phyloP scores from a whole-genome alignment of 169 alveolate genomes.

The Blepharisma undulans region DNA sequence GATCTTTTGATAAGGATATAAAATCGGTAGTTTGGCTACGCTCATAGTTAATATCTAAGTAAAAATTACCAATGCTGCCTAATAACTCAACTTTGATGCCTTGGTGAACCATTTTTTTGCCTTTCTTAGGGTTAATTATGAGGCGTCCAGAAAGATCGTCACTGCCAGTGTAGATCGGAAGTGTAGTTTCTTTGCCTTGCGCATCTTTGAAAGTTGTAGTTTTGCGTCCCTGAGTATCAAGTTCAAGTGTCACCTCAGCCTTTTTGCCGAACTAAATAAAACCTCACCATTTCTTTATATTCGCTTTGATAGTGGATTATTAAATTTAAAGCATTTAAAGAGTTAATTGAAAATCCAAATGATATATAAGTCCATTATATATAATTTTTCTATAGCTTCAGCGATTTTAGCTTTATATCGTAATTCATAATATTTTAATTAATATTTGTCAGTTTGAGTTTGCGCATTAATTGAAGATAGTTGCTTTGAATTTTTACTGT shows the following conservation, averaged over 20 bases:
- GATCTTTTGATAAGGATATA: slow-evolving; percentile 93
- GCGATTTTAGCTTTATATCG: neutral
- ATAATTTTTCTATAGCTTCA: neutral
- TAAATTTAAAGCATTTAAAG: neutral
- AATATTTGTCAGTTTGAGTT: neutral
- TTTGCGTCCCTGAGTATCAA: neutral
- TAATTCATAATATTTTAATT: neutral
- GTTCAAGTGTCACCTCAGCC: neutral
- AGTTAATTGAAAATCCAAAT: neutral
- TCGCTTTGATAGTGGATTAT: neutral
- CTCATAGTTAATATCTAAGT: slow-evolving; percentile 88
- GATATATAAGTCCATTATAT: too few species aligned
- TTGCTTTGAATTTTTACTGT: too few species aligned
- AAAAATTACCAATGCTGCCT: slow-evolving; percentile 87
- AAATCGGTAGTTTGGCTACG: slow-evolving; percentile 91
- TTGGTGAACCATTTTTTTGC: slow-evolving; percentile 95
- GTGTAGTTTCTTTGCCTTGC: neutral
- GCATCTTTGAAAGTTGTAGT: neutral
- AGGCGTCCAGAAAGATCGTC: slow-evolving; percentile 80
- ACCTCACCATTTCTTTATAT: slow-evolving; percentile 10
- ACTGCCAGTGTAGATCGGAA: neutral
- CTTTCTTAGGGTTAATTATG: slow-evolving; percentile 70
- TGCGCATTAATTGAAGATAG: neutral
- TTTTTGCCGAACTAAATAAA: neutral
- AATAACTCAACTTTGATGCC: slow-evolving; percentile 97